Evolutionary conservation across 2,329 filamentous ascomycete genomes (phyloP).

Genomic region (Tolypocladium album): DNA sequence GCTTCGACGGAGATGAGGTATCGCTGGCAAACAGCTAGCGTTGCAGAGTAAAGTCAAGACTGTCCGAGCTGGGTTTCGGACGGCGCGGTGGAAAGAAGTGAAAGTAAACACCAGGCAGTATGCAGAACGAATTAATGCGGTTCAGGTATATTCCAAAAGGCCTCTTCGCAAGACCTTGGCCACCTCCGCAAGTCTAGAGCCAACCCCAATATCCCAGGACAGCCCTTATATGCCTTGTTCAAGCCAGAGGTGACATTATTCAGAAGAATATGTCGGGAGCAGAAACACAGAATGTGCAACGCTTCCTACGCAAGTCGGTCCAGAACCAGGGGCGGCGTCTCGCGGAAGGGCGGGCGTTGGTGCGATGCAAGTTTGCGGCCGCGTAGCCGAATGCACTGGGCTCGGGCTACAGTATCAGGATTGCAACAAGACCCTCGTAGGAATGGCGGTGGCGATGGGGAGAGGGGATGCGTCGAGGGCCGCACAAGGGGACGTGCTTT

Average conservation of each 20-base stretch:
- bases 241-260: conserved; percentile 10
- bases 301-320: conserved; percentile 2
- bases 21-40: background rate
- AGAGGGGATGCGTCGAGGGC: no score
- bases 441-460: background rate
- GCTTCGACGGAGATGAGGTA: background rate
- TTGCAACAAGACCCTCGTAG: background rate
- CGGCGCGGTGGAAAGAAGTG: background rate
- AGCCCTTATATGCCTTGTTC: conserved; percentile 10
- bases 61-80: conserved; percentile 1
- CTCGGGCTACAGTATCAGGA: background rate
- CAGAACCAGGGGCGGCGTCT: background rate
- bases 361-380: background rate
- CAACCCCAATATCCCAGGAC: conserved; percentile 12
- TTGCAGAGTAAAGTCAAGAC: background rate
- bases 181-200: conserved; percentile 11
- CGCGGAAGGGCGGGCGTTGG: background rate
- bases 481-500: background rate
- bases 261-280: conserved; percentile 2
- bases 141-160: conserved; percentile 19
- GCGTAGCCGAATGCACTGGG: background rate
- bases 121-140: conserved; percentile 1
- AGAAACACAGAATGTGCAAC: background rate
- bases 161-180: conserved; percentile 9
- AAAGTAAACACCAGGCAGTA: background rate